Evolutionary conservation across 2,329 filamentous ascomycete species (phyloP).

Genomic region (Ceratocystis alfenasii): DNA sequence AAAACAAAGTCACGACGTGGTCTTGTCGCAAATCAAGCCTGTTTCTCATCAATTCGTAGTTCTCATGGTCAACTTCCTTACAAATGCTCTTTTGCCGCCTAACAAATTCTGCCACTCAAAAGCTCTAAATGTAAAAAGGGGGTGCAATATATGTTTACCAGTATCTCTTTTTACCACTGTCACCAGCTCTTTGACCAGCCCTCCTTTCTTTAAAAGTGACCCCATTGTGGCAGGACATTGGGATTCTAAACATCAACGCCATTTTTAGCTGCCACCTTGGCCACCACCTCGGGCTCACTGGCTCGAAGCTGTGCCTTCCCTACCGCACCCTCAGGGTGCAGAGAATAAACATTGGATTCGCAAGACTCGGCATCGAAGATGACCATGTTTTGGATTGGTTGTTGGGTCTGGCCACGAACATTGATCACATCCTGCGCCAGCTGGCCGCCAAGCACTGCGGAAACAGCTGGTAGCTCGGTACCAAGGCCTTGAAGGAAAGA

Average conservation of each 20-base stretch:
- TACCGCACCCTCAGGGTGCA: conserved; percentile 53
- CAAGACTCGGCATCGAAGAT: conserved; percentile 79
- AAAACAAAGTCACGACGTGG: not conserved
- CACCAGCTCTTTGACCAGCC: no score
- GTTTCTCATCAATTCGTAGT: not conserved
- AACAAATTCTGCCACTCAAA: not conserved
- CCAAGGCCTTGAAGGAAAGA: conserved; percentile 79
- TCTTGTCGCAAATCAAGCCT: not conserved
- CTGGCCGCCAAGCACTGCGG: conserved; percentile 78
- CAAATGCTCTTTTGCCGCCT: not conserved
- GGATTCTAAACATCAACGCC: conserved; percentile 12
- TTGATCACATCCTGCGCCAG: conserved; percentile 97
- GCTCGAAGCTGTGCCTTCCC: conserved; percentile 16
- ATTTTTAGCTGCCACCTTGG: conserved; percentile 11
- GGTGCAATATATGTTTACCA: not conserved
- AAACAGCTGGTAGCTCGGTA: conserved; percentile 73
- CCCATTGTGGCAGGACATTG: not conserved
- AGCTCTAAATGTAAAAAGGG: not conserved
- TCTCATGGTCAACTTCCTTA: not conserved
- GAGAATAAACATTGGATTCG: conserved; percentile 65
- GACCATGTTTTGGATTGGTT: conserved; percentile 90
- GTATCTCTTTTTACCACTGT: not conserved
- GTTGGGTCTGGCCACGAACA: conserved; percentile 77
- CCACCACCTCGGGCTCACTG: conserved; percentile 10
- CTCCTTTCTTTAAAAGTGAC: not conserved